phyloP scores from a whole-genome alignment of 2,329 filamentous ascomycete species.

The Hymenoscyphus repandus region DNA sequence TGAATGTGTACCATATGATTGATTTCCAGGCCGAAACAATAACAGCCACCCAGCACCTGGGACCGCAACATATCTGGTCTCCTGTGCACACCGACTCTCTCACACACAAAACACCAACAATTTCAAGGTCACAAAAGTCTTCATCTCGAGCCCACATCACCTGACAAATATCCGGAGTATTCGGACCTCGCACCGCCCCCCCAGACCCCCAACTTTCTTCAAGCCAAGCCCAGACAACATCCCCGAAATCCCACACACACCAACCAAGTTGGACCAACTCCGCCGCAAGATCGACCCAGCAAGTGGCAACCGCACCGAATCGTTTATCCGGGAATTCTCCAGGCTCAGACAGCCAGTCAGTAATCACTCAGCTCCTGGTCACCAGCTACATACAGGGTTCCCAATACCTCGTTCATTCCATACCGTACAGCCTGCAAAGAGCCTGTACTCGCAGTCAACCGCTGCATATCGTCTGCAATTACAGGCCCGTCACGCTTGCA shows the following conservation, averaged over 20 bases:
- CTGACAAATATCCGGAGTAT: background rate
- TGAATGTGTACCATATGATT: too few species aligned
- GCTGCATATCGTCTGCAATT: conserved; percentile 1
- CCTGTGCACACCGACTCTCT: too few species aligned
- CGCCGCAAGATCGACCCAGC: background rate
- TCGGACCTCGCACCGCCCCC: background rate
- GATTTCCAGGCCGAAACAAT: too few species aligned
- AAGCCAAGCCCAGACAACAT: background rate
- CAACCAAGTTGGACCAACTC: background rate
- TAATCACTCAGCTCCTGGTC: background rate
- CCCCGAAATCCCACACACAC: background rate
- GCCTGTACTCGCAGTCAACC: background rate
- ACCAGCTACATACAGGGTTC: background rate
- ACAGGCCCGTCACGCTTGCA: background rate
- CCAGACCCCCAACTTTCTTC: too few species aligned
- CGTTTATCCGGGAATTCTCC: background rate
- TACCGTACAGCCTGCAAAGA: background rate
- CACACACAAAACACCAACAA: too few species aligned
- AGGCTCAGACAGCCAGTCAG: background rate
- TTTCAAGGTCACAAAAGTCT: too few species aligned
- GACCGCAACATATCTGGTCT: too few species aligned
- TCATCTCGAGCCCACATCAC: background rate
- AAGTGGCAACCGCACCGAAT: background rate
- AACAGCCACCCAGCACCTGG: too few species aligned
- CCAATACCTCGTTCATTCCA: background rate